phyloP scores from a whole-genome alignment of 768 basidiomycete species.

The Mycena albidolilacea region DNA sequence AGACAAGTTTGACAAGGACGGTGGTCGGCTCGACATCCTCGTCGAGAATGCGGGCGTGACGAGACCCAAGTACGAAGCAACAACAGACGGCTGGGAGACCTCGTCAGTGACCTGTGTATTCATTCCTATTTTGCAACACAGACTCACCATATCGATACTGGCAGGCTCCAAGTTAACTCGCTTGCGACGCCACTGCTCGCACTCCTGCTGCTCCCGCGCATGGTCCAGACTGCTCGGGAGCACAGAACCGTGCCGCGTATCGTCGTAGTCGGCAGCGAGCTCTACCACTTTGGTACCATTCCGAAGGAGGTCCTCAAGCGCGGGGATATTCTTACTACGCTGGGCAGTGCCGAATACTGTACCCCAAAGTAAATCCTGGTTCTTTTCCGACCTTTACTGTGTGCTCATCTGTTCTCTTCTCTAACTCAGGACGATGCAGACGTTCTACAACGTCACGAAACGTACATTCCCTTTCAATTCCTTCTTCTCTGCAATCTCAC shows the following conservation, averaged over 20 bases:
- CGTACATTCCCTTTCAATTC: constrained; percentile 10
- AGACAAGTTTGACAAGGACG: constrained; percentile 44
- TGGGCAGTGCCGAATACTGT: constrained; percentile 39
- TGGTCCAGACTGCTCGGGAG: constrained; percentile 42
- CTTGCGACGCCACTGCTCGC: constrained; percentile 47
- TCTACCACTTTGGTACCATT: constrained; percentile 39
- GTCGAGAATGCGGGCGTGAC: constrained; percentile 48
- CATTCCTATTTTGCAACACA: background rate
- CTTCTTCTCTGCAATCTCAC: background rate
- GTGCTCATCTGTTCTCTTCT: background rate
- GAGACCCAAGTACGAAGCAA: constrained; percentile 36
- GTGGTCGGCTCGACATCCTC: constrained; percentile 47
- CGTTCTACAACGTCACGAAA: constrained; percentile 24
- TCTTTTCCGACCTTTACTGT: background rate
- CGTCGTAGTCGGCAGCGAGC: constrained; percentile 46
- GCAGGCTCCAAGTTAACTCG: constrained; percentile 52
- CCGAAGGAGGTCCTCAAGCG: constrained; percentile 7
- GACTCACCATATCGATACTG: background rate
- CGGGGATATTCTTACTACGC: constrained; percentile 33
- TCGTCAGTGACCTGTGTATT: constrained; percentile 14
- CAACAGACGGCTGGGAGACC: constrained; percentile 52
- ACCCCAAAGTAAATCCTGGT: constrained; percentile 10
- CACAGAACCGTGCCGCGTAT: constrained; percentile 30
- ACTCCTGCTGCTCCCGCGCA: constrained; percentile 48
- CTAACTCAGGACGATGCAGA: background rate